A percentile compares a stretch with the other conserved stretches of the same genome.
Conservation (phyloP, 257 asterid genomes). For the Salvia splendens region DNA sequence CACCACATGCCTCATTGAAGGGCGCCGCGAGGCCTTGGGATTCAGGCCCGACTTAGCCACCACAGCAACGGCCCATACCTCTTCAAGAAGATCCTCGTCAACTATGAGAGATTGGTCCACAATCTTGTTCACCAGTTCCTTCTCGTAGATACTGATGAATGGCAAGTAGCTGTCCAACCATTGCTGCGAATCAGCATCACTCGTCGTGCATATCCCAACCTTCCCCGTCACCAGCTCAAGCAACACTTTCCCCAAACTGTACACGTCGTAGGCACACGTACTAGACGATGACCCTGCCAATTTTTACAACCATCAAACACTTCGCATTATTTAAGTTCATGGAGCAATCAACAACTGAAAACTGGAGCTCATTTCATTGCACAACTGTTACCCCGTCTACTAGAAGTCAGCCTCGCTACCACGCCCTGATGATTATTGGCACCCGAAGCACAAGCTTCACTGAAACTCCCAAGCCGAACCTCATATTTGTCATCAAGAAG, state of each 20-base stretch:
- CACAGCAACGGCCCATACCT: constrained; percentile 70
- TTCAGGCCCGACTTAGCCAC: constrained; percentile 72
- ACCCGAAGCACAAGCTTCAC: constrained; percentile 51
- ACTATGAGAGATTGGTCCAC: constrained; percentile 58
- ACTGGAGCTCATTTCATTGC: no score
- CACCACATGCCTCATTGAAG: constrained; percentile 59
- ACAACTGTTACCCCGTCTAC: constrained; percentile 43
- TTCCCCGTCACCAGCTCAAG: constrained; percentile 73
- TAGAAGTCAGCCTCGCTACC: constrained; percentile 50
- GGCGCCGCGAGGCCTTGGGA: constrained; percentile 61
- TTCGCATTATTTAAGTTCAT: neutral
- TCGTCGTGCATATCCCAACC: constrained; percentile 47
- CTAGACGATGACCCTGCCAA: constrained; percentile 45
- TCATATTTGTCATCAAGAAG: constrained; percentile 78
- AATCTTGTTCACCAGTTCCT: constrained; percentile 47
- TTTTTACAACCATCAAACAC: neutral
- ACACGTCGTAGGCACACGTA: constrained; percentile 60
- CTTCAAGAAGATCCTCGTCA: constrained; percentile 72
- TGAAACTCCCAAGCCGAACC: constrained; percentile 79
- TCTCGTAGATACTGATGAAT: constrained; percentile 47
- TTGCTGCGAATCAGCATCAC: constrained; percentile 44
- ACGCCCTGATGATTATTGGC: constrained; percentile 41
- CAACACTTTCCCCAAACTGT: constrained; percentile 66
- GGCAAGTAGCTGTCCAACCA: constrained; percentile 54
- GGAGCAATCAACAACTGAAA: no score